Evolutionary conservation across 2,329 filamentous ascomycete genomes (phyloP).

Genomic region (Claviceps sp.): DNA sequence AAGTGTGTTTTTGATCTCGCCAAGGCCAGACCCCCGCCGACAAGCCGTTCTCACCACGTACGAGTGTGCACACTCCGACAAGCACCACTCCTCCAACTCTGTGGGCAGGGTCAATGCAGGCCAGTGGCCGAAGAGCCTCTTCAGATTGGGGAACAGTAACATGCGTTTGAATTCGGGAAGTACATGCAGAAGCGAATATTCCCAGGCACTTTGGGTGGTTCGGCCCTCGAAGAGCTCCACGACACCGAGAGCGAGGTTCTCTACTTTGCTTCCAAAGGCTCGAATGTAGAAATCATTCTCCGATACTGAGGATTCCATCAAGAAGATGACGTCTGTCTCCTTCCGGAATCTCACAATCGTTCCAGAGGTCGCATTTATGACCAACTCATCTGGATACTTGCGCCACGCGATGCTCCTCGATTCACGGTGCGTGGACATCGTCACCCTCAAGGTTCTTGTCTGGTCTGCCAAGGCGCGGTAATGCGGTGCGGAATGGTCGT

Average conservation of each 20-base stretch:
- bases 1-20: too few relatives aligned
- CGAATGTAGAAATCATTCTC: constrained; percentile 9
- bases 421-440: constrained; percentile 23
- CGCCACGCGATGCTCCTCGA: constrained; percentile 20
- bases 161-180: not conserved
- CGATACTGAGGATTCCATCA: constrained; percentile 8
- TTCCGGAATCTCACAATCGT: constrained; percentile 17
- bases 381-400: constrained; percentile 19
- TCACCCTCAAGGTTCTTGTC: constrained; percentile 15
- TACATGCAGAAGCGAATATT: not conserved
- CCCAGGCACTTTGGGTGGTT: not conserved
- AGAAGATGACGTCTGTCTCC: constrained; percentile 18
- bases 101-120: too few relatives aligned
- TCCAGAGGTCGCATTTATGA: constrained; percentile 12
- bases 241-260: constrained; percentile 15
- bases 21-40: too few relatives aligned
- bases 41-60: too few relatives aligned
- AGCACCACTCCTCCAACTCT: too few relatives aligned
- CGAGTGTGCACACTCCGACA: too few relatives aligned
- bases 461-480: constrained; percentile 13
- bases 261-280: constrained; percentile 16
- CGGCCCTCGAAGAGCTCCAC: not conserved
- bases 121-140: too few relatives aligned
- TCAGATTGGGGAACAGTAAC: not conserved
- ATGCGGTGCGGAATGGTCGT: constrained; percentile 9